Base-by-base conservation (phyloP, 306 rosid species). In the Trifolium fragiferum region DNA sequence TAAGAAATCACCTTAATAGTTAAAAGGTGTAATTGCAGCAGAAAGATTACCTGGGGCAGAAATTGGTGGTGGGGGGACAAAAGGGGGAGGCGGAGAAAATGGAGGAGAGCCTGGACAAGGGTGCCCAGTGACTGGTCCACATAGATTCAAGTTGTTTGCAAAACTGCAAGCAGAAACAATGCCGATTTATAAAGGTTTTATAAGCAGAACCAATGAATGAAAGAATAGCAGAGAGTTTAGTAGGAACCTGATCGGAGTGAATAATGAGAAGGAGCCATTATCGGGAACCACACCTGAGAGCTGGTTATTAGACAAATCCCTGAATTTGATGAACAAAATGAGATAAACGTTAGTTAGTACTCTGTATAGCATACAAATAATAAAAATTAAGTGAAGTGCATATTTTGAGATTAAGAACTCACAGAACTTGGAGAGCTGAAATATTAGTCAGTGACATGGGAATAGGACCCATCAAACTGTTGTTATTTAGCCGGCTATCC, bases 51-150 rank as follows among this genome's bases (percentile, higher is more conserved):
- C 99, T 79, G 97, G 98, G 55, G 75, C 60, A 76, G 99, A 82
- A 66, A 87, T 82, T 46, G 99, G 95, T 2, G 98, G 90, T 8
- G 99, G 97, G 54, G 96, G 99, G 6, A 92, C 90, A 89, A 92
- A 95, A 21, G 99, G 99, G 4, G 99, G 99, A 76, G 99, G 99
- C 63, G 99, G 99, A 68, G 99, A 92, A 82, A 95, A 95, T 70
- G 99, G 99, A 51, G 99, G 99, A 65, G 99, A 92, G 71, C 98
- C 98, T 16, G 99, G 99, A 87, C 99, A 95, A 23, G 99, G 99
- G 50, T 68, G 98, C 53, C 96, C 96, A 63, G 99, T 90, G 30
- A 95, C 99, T n/a, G 98, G 99, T 67, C 99, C 99, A 78, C 99
- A 95, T 13, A 95, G 90, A 84, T 33, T 86, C 90, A 86, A 38